phyloP scores from a whole-genome alignment of 306 rosid species.

The Cercis canadensis region DNA sequence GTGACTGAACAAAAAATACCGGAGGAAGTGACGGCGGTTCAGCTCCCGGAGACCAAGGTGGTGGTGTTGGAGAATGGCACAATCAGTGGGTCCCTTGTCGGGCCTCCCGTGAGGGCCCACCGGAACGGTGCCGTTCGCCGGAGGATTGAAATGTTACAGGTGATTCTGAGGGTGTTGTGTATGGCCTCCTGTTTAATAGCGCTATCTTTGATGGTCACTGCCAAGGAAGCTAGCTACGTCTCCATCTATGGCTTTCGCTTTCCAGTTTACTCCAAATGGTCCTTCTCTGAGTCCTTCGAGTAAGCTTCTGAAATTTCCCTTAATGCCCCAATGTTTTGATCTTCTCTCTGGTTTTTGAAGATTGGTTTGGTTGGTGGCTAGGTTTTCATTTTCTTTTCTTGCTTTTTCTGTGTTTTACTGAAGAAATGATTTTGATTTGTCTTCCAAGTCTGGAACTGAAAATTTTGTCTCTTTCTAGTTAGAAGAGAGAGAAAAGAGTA shows the following conservation, averaged over 20 bases:
- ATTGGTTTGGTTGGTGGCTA: neutral
- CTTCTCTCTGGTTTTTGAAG: neutral
- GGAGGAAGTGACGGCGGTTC: constrained; percentile 24
- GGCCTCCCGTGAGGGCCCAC: constrained; percentile 4
- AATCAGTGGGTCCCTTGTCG: constrained; percentile 48
- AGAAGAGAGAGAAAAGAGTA: constrained; percentile 22
- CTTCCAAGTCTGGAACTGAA: neutral
- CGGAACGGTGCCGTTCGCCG: constrained; percentile 7
- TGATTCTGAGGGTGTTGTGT: constrained; percentile 60
- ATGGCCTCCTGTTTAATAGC: constrained; percentile 58
- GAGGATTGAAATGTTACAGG: constrained; percentile 55
- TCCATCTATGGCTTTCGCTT: constrained; percentile 64
- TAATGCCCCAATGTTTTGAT: no score
- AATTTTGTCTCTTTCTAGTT: neutral
- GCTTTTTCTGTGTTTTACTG: constrained; percentile 5
- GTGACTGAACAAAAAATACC: constrained; percentile 52
- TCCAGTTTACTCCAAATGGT: constrained; percentile 83
- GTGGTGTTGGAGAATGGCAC: constrained; percentile 46
- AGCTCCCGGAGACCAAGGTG: constrained; percentile 47
- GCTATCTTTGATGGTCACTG: constrained; percentile 73
- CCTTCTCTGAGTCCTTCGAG: constrained; percentile 74
- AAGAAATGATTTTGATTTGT: neutral
- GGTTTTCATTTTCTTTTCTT: neutral
- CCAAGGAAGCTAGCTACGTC: constrained; percentile 59
- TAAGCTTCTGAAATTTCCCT: constrained; percentile 27